Evolutionary conservation across 2,329 filamentous ascomycete species (phyloP), one percentile per base, ranked within the genome.

Genomic region (Simplicillium sp.): DNA sequence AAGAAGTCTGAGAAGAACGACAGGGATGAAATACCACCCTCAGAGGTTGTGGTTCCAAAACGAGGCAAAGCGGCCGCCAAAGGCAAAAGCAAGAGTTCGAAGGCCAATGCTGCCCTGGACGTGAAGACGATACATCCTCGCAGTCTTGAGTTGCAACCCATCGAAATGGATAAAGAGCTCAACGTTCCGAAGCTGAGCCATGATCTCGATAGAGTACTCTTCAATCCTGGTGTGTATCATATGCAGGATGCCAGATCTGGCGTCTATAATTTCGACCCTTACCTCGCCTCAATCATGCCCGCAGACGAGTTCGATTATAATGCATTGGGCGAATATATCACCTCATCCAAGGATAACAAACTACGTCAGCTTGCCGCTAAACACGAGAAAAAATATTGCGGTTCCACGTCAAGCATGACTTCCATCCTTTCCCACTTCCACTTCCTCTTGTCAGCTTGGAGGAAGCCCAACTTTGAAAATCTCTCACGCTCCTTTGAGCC

Each of bases 361-460:
- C 70, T 98, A 11, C 73, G 82, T n/a, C 58, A 70, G 1, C 75
- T 92, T 34, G 85, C 87, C 2, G 68, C 70, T 38, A 61, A 78
- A 40, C 62, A 84, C 45, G 65, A 70, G 11, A 87, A 81, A 58
- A 94, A 84, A 55, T 98, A 94, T 56, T 82, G 88, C 11, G 92
- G 92, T 9, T 98, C 92, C 11, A 97, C 92, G 1, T 98, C 92
- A 2, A 97, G 90, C 62, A 95, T 96, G 88, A 95, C 90, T 2
- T 71, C 81, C 3, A 80, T 85, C 38, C 70, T 98, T 35, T 76
- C 83, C 2, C 94, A 98, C 53, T 95, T 98, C 55, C 92, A 98
- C 59, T 97, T 80, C 54, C 73, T 98, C 3, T 70, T 98, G 9
- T 97, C 90, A 1, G 66, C 73, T 7, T 97, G 87, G 84, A 80